Base-by-base conservation (phyloP, 2,329 filamentous ascomycete species). In the Fusarium longipes region DNA sequence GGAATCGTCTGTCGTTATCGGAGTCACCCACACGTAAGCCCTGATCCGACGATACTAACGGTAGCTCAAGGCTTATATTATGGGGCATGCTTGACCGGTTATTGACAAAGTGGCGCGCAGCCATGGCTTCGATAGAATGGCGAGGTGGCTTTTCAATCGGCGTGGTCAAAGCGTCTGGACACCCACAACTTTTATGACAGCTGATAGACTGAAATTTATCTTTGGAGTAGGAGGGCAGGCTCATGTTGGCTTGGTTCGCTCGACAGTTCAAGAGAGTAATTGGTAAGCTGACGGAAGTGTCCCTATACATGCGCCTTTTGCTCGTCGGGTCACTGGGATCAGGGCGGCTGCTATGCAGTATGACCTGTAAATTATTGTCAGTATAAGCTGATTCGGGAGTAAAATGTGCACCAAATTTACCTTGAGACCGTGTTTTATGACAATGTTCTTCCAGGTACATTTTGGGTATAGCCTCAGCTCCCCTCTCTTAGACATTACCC, bases 371-470 rank as follows among this genome's bases (percentile, higher is more conserved):
- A 18, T 20, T 11, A 14, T 24, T 8, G 12, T 52, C 8, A 52
- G 7, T 14, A 20, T 20, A 20, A 50, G 7, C 6, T 5, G 6
- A 30, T 11, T 17, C n/a, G 7, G 30, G 25, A 35, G 12, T 11
- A 20, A 18, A 40, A 8, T 11, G 18, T 18, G 4, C 15, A 11
- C 12, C 15, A 15, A 9, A 52, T 25, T 33, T 5, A 43, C 49
- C 29, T 30, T 42, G 2, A 52, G 7, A 4, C 15, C 20, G 9
- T 52, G 49, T 3, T 20, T 32, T 10, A n/a, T 7, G 10, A 14
- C 4, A 8, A 52, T 22, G 14, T 33, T 52, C 49, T 52, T 33
- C 49, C 49, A 52, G 8, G 10, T 32, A 52, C 49, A 52, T 29
- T 52, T 33, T n/a, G 49, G 49, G 14, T 52, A 29, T 11, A 52